A percentile compares a stretch with the other conserved stretches of the same genome.
phyloP scores from a whole-genome alignment of 2,329 filamentous ascomycete species.

The Phaeophleospora eucalypticola region DNA sequence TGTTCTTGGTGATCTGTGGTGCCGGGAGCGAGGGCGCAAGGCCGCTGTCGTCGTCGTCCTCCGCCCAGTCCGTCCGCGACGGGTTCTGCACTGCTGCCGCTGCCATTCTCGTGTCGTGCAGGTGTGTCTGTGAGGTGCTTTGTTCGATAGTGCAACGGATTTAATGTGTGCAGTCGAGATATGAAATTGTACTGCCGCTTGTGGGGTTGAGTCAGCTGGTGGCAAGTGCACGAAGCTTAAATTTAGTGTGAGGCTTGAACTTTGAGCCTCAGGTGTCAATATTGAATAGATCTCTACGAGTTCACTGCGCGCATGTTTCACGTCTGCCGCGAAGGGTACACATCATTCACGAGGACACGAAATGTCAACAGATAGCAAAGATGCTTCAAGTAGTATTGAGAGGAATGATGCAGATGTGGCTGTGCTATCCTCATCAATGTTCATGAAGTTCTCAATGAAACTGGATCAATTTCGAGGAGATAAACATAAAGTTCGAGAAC shows the following conservation, averaged over 20 bases:
- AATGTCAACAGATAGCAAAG: no score
- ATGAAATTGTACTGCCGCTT: conserved; percentile 1
- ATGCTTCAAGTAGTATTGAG: no score
- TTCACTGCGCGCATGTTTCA: no score
- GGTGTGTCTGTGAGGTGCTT: conserved; percentile 5
- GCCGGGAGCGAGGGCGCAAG: conserved; percentile 80
- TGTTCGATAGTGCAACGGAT: background rate
- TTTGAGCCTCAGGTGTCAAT: no score
- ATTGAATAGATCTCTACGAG: no score
- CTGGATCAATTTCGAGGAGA: no score
- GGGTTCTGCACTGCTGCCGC: conserved; percentile 30
- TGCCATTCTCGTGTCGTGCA: conserved; percentile 21
- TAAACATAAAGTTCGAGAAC: no score
- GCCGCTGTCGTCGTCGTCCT: conserved; percentile 71
- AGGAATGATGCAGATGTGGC: no score
- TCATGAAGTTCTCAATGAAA: no score
- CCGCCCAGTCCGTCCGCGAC: conserved; percentile 75
- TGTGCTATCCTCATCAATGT: no score
- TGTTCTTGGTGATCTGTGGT: conserved; percentile 88
- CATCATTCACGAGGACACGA: no score
- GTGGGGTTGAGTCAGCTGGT: background rate
- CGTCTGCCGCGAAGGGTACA: no score
- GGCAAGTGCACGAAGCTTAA: background rate
- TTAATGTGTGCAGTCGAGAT: background rate
- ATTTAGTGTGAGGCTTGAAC: background rate